These are phyloP conservation scores for Fusarium mexicanum DNA, from an alignment of 2,329 filamentous ascomycete species.

Conservation along the genomic window DNA sequence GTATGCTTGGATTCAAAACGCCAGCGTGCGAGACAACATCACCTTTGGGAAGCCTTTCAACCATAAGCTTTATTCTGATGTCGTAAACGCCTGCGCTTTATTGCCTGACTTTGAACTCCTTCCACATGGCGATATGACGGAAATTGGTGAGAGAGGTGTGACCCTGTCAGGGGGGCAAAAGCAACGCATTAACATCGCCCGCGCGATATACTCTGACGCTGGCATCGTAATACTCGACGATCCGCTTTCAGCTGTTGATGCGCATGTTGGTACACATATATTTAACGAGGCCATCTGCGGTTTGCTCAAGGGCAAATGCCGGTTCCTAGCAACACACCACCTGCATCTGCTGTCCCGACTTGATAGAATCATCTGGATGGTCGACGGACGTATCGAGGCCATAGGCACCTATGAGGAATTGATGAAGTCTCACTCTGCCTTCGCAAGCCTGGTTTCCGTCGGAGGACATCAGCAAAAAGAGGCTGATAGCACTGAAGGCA, in stretches of 20 bases:
- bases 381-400: background rate
- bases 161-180: background rate
- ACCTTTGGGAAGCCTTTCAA: background rate
- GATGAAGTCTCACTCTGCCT: background rate
- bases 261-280: background rate
- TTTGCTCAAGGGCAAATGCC: background rate
- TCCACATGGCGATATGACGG: background rate
- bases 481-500: background rate
- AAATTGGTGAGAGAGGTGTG: background rate
- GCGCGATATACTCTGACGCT: background rate
- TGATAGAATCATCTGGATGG: background rate
- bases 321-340: background rate
- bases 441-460: background rate
- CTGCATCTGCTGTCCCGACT: background rate
- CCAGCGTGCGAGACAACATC: background rate
- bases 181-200: background rate
- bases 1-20: background rate
- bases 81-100: background rate
- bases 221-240: background rate
- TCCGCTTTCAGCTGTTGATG: background rate
- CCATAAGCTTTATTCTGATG: background rate
- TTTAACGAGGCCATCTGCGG: background rate
- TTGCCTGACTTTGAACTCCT: background rate
- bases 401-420: background rate
- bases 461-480: background rate